phyloP scores from a whole-genome alignment of 2,329 filamentous ascomycete species.

The Calonectria pteridis region DNA sequence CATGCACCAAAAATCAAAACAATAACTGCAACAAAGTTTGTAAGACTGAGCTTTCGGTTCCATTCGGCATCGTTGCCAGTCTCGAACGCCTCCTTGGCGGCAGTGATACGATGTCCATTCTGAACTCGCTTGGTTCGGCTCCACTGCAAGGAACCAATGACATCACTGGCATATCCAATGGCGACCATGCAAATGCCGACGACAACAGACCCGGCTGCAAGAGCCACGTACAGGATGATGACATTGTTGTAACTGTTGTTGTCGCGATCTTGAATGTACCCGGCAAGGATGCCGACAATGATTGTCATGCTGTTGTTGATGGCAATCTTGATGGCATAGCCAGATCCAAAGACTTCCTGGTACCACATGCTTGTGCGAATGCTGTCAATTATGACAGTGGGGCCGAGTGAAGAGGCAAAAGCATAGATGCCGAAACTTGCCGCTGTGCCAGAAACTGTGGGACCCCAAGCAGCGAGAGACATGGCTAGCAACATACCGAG shows the following conservation, averaged over 20 bases:
- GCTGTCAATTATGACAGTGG: constrained; percentile 70
- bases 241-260: constrained; percentile 68
- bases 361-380: constrained; percentile 72
- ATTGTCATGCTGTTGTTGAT: constrained; percentile 75
- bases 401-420: constrained; percentile 66
- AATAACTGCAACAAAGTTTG: neutral
- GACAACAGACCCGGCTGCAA: constrained; percentile 62
- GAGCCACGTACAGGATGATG: constrained; percentile 66
- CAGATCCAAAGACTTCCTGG: constrained; percentile 70
- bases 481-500: constrained; percentile 64
- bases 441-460: constrained; percentile 63
- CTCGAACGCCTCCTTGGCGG: constrained; percentile 51
- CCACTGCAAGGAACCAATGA: constrained; percentile 68
- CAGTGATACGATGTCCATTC: constrained; percentile 58
- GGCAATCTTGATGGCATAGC: constrained; percentile 70
- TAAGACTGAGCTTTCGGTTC: neutral
- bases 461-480: constrained; percentile 65
- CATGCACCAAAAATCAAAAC: constrained; percentile 5
- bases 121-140: constrained; percentile 64
- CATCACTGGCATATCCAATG: constrained; percentile 53
- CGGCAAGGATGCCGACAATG: constrained; percentile 68
- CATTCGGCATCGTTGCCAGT: neutral
- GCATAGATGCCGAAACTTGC: constrained; percentile 72
- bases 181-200: constrained; percentile 57
- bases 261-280: constrained; percentile 69